Base-by-base conservation (phyloP, 768 basidiomycete species). In the Kwoniella botswanensis region DNA sequence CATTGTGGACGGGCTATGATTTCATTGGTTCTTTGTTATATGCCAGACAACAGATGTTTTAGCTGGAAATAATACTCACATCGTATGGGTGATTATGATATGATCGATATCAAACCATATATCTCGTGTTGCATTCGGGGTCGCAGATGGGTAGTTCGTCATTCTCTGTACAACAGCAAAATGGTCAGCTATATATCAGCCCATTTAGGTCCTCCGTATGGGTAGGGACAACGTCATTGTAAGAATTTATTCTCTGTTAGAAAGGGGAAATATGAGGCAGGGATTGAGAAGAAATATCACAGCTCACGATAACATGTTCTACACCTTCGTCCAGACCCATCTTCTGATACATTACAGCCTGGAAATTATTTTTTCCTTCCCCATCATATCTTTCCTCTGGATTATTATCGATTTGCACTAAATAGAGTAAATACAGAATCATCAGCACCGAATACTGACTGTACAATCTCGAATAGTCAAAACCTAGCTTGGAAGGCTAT, bases 241-340 rank as follows among this genome's bases (percentile, higher is more conserved):
- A 26, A 2, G 26, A 26, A 26, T 26, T 4, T 2, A 26, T 26
- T 26, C 26, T 26, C 26, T 26, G 26, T 26, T 26, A 26, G 26
- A 26, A 26, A 26, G 26, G 26, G 26, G 3, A 26, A 26, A 26
- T 26, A 26, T 26, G 26, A 26, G 26, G 26, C 26, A 26, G 26
- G 26, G 26, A 26, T 26, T 26, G 26, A 26, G 12, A 26, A 52
- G 9, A 4, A 15, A 44, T 13, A 44, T 22, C 5, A 17, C 21
- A 15, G 58, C 65, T 56, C 41, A 77, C 74, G 10, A 77, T 59
- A 5, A 55, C 71, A 65, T 77, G 76, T 42, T 74, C 69, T 42
- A 43, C 44, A 29, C 56, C 66, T 17, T 59, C 43, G n/a, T 42
- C 46, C 4, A 77, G 46, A 42, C 67, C 74, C 11, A 29, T 42